Evolutionary conservation across 2,329 filamentous ascomycete species (phyloP), one percentile per base, ranked within the genome.

Genomic region (Reticulascus tulasneorum): DNA sequence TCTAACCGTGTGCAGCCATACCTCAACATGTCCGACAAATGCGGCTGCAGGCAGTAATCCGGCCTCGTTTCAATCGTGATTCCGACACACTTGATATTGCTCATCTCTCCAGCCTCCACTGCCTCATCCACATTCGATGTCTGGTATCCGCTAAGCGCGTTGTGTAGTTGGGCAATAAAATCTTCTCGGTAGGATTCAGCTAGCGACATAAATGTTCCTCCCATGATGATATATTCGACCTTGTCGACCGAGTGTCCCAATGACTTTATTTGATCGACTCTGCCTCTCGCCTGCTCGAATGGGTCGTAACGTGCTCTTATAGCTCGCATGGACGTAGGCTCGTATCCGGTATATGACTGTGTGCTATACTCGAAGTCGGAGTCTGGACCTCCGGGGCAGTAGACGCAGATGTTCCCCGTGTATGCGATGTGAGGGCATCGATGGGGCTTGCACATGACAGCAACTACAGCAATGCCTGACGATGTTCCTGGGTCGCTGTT

Each of bases 181-280:
- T 86, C 81, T 44, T 98, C 87, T 19, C 93, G 75, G 61, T 98
- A 98, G 17, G 84, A 81, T 52, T 89, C 82, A 8, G 91, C 76
- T 18, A 98, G 66, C 4, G 91, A 97, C 94, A 98, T 98, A 64
- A 98, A 98, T 0, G 93, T 98, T 48, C 93, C 93, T 42, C 93
- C 93, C 93, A 98, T 98, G 58, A 98, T 95, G 56, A 98, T 98
- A 62, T 97, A 98, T 68, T 98, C 93, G 17, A 98, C 93, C 62
- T 98, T 98, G 67, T 98, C 93, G 30, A 98, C 93, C 29, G 88
- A 95, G 62, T 98, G 93, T 1, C 93, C 93, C 0, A 98, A 74
- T 3, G 87, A 86, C 62, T 94, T 94, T 56, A 98, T 88, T 66
- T 98, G 93, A 52, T 98, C 94, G 6, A 98, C 91, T 49, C 93